phyloP scores from a whole-genome alignment of 2,329 filamentous ascomycete genomes.

The Aspergillus sp. region DNA sequence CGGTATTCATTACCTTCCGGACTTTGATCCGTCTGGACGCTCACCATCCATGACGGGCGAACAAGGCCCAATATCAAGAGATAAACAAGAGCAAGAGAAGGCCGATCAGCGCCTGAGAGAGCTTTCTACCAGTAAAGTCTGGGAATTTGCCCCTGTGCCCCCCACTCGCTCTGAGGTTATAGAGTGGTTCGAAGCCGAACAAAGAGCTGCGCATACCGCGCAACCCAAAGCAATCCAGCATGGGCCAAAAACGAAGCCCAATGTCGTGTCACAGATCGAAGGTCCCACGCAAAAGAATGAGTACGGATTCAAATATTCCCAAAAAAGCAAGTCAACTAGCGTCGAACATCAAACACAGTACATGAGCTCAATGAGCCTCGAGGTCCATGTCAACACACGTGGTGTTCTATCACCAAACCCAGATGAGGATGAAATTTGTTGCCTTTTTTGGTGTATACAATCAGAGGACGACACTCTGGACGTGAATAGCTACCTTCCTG shows the following conservation, averaged over 20 bases:
- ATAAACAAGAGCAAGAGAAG: slow-evolving; percentile 53
- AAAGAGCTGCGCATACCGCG: slow-evolving; percentile 13
- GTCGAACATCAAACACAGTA: slow-evolving; percentile 84
- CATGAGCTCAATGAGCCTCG: slow-evolving; percentile 95
- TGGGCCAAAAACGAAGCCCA: slow-evolving; percentile 21
- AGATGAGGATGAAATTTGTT: slow-evolving; percentile 82
- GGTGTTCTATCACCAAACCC: slow-evolving; percentile 82
- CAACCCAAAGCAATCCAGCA: slow-evolving; percentile 8
- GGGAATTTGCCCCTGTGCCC: slow-evolving; percentile 73
- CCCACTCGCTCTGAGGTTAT: slow-evolving; percentile 70
- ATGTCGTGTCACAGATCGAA: slow-evolving; percentile 76
- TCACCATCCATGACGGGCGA: slow-evolving; percentile 58
- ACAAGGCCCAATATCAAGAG: slow-evolving; percentile 46
- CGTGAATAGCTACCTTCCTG: slow-evolving; percentile 48
- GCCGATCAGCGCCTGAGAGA: slow-evolving; percentile 53
- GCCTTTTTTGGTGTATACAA: slow-evolving; percentile 87
- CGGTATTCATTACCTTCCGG: slow-evolving; percentile 74
- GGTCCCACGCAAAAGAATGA: slow-evolving; percentile 80
- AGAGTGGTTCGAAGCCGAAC: slow-evolving; percentile 59
- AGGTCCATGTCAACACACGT: slow-evolving; percentile 86
- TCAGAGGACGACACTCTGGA: slow-evolving; percentile 64
- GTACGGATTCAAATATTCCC: slow-evolving; percentile 82
- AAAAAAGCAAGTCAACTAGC: slow-evolving; percentile 70
- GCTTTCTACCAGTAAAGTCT: slow-evolving; percentile 64
- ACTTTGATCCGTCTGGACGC: slow-evolving; percentile 66